Evolutionary conservation across 2,329 filamentous ascomycete species (phyloP), one percentile per base, ranked within the genome.

Genomic region (Neospermospora avenae): DNA sequence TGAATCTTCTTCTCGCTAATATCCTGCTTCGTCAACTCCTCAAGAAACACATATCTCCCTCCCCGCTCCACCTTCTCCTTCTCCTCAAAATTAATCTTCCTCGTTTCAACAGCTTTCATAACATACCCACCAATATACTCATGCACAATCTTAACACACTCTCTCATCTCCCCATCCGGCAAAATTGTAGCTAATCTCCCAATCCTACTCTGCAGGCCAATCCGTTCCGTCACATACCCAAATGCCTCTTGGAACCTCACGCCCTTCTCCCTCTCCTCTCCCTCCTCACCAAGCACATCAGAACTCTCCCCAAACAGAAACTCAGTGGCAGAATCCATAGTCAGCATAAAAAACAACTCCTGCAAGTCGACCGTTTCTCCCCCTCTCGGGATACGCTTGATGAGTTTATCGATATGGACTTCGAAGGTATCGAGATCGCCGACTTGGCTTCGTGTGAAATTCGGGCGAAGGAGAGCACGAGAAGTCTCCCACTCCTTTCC

Each of bases 321-420:
- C 48, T 87, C 84, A 0, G 86, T 89, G 0, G 86, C 84, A 0
- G 84, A 82, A 62, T 90, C 86, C 18, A 90, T 77, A 0, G 86
- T 88, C 68, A 88, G 78, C 56, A 81, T 79, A 68, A 88, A 88
- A 68, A 89, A 86, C 8, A 87, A 73, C 11, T 81, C 78, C 66
- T 84, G 82, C 28, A 89, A 74, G 65, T 89, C 82, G 10, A 89
- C 78, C 0, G 77, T 79, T 2, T 76, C 73, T 49, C 85, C 79
- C 59, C 82, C 75, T 0, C 70, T 70, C 0, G 85, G 84, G 8
- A 91, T 78, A 22, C 80, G 78, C n/a, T 77, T 75, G 25, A 89
- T 76, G 59, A 91, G 74, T 25, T 80, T 76, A 34, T 77, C 72
- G 16, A 87, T 77, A 73, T 89, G 85, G 2, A 71, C 74, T 66